Base-by-base conservation (phyloP, 257 asterid genomes). In the Solanum dulcamara region DNA sequence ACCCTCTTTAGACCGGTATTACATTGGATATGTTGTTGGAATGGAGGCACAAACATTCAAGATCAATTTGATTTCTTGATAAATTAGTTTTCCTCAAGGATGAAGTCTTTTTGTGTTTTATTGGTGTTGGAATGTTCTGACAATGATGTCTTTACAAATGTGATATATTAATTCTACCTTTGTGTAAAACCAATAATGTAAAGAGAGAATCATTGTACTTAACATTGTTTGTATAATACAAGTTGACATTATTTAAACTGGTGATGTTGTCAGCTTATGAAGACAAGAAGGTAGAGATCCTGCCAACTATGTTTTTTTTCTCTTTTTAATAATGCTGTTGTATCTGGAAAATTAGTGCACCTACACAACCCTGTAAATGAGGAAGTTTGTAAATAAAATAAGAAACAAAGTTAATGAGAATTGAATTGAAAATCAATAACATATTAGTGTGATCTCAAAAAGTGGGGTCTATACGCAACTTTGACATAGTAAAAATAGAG, bases 71-170 rank as follows among this genome's bases (percentile, higher is more conserved):
- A 46, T 77, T 26, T 77, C 83, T 77, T 77, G 22, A 5, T 28
- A 79, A 15, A 2, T 18, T 79, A 2, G 62, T 7, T 46, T 44
- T 15, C 82, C 83, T 48, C 1, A 3, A 75, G 81, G 24, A 75
- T 75, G 81, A 75, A 77, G 42, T 28, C 26, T 2, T n/a, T 7
- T 46, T 46, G 38, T 77, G 59, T 40, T 77, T 4, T 18, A 2
- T 68, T 33, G 11, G 14, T 70, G 80, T 79, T 79, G 83, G 62
- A 46, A 48, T 79, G 83, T 48, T 37, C 44, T 79, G 44, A 46
- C 83, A 79, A 30, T 46, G 83, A 17, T 79, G 83, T 48, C 26
- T 75, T 33, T 48, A 46, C 42, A 77, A 46, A 28, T 75, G 32
- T 75, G 35, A n/a, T n/a, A n/a, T n/a, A n/a, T n/a, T n/a, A n/a